Base-by-base conservation (phyloP, 768 basidiomycete genomes). In the Arthromyces matolae region DNA sequence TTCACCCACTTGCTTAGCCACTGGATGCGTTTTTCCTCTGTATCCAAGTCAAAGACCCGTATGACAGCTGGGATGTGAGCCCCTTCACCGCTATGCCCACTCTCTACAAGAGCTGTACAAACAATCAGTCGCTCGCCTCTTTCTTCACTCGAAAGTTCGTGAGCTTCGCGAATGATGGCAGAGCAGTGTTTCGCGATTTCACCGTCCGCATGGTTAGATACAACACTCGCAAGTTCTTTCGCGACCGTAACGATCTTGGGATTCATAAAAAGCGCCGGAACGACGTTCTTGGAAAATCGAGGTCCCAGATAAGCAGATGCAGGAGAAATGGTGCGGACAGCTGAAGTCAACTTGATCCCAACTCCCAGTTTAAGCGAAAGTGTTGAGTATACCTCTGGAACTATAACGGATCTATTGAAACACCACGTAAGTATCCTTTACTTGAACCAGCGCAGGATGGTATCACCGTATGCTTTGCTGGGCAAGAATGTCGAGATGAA, bases 301-400 rank as follows among this genome's bases (percentile, higher is more conserved):
- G 79, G 78, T 1, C 79, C 78, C 10, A 80, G 59, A 54, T 76
- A 78, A 1, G 78, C 79, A 5, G 78, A 77, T 36, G 76, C 73
- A 2, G 79, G 79, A n/a, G 78, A 79, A 35, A 82, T 79, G 1
- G 78, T 79, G 48, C 80, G 75, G 13, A 80, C 69, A 6, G 78
- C 78, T 10, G 77, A 79, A 3, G 80, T 80, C 32, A 82, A 68
- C 50, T 77, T 79, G 53, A 81, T 70, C 13, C 79, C 79, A 40
- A 80, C 70, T 5, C 71, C 74, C 2, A 81, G 68, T 52, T 82
- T 82, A 42, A 82, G 71, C 4, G 75, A 75, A 5, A 75, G 61
- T n/a, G 68, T 67, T 25, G 52, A 60, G 51, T 73, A 74, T 9
- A 68, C 71, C 42, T 67, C 66, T 9, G 78, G 78, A 27, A 80